Base-by-base conservation (phyloP, 768 basidiomycete species). In the Plicaturopsis crispa region DNA sequence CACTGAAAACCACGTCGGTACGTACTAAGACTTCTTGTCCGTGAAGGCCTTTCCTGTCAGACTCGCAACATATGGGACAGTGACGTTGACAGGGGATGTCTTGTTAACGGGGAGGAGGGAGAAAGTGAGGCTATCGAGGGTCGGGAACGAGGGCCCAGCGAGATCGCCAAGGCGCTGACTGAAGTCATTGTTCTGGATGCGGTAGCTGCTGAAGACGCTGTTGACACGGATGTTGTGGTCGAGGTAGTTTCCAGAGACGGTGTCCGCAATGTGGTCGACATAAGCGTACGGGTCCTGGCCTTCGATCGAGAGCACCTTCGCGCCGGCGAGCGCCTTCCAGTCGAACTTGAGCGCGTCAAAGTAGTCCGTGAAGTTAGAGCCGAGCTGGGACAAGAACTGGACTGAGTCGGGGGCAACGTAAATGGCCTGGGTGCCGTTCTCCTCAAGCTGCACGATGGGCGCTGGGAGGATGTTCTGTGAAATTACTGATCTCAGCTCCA, bases 201-300 rank as follows among this genome's bases (percentile, higher is more conserved):
- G 61, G 50, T 80, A 80, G 48, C 73, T 73, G 22, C 67, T 73
- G 56, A 76, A 73, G 3, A 72, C 78, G 28, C 70, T 73, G 57
- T 80, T 81, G 28, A 79, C 70, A 23, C 80, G 69, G 31, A 80
- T 65, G 21, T 73, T 73, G 45, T 78, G 76, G 49, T 80, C 76
- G 34, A 81, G 60, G 51, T 70, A 80, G 46, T 79, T 78, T 3
- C 80, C 77, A 4, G 73, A 72, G n/a, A 75, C 68, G 3, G 72
- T 78, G 26, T 54, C 54, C 2, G 80, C 78, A 34, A 80, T 70
- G 18, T 61, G 51, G 50, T 78, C 72, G 31, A 76, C 69, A 46
- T 80, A 80, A 24, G 55, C 59, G 45, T 69, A 78, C 7, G 78
- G 63, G 38, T 69, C 61, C 44, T 64, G 49, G 21, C 74, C 78